A percentile compares a stretch with the other conserved stretches of the same genome.
Evolutionary conservation across 169 alveolate genomes (phyloP).

Genomic region (Eimeria acervulina): DNA sequence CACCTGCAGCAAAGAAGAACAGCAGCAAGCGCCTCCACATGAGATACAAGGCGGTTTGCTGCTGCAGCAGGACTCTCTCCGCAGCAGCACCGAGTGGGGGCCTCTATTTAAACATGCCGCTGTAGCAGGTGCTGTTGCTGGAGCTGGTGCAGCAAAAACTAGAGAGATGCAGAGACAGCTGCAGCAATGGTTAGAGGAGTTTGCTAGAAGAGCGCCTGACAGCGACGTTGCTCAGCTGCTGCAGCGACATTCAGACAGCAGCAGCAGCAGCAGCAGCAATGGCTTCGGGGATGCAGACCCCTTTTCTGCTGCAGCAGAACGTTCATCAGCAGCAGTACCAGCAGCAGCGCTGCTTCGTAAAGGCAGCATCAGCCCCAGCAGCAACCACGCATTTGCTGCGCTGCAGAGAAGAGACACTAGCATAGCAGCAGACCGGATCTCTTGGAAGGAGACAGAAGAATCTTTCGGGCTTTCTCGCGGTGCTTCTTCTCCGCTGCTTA

Average conservation of each 20-base stretch:
- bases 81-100: background rate
- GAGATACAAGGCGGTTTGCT: no score
- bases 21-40: no score
- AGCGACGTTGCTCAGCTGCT: conserved; percentile 83
- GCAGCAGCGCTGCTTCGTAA: background rate
- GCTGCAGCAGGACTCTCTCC: no score
- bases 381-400: background rate
- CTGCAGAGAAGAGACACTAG: background rate
- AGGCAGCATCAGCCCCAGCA: no score
- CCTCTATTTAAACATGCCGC: background rate
- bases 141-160: conserved; percentile 76
- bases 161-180: conserved; percentile 81
- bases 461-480: background rate
- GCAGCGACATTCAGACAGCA: conserved; percentile 48
- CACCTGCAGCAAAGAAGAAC: no score
- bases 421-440: background rate
- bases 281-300: no score
- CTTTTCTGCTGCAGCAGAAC: background rate
- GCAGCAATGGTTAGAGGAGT: conserved; percentile 79
- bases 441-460: background rate
- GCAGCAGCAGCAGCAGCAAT: conserved; percentile 4
- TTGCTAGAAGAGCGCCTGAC: conserved; percentile 72
- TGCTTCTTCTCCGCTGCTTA: conserved; percentile 16
- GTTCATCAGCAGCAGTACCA: background rate
- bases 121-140: conserved; percentile 79